Evolutionary conservation across 306 rosid genomes (phyloP), one percentile per base, ranked within the genome.

Genomic region (Fragaria iinumae): DNA sequence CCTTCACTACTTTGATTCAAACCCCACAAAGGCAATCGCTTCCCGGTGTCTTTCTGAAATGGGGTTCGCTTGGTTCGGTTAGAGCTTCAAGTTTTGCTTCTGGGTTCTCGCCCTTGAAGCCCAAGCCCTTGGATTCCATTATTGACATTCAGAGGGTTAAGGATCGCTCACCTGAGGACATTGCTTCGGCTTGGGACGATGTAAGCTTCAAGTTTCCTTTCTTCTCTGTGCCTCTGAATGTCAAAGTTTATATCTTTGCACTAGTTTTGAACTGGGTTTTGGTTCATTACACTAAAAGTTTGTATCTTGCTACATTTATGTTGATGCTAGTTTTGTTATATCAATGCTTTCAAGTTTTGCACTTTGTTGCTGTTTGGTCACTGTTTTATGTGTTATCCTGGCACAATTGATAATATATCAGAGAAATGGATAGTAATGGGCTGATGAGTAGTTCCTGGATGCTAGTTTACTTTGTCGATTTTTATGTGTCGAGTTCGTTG

Each of bases 131-230:
- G 88, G 92, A 84, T 77, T 87, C 97, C 34, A 95, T 94, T 64
- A 80, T 90, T 43, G 97, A 95, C 74, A 56, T 92, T 6, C 79
- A 89, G 73, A 87, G 96, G 75, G 89, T 86, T 5, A 83, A 90
- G 84, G 86, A 89, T 79, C 90, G 93, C 3, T 83, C 91, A 13
- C 76, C 97, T 11, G 89, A 94, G 69, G 95, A 95, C 12, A 85
- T 92, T 3, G 87, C 90, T 87, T 90, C 97, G 2, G 57, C 82
- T 62, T 95, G 98, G 96, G 97, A 89, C 80, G 98, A 95, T 86
- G 98, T 92, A 90, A 90, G 36, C 77, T 73, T 82, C 82, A 43
- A 21, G 36, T 38, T 41, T 48, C 3, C 73, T 69, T 74, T 27
- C 63, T 56, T 57, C 4, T 68, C 3, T n/a, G 4, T 45, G 27